Percentiles rank a stretch among this genome's conserved stretches.
phyloP scores from a whole-genome alignment of 2,329 filamentous ascomycete genomes.

The Epichloe brachyelytri region DNA sequence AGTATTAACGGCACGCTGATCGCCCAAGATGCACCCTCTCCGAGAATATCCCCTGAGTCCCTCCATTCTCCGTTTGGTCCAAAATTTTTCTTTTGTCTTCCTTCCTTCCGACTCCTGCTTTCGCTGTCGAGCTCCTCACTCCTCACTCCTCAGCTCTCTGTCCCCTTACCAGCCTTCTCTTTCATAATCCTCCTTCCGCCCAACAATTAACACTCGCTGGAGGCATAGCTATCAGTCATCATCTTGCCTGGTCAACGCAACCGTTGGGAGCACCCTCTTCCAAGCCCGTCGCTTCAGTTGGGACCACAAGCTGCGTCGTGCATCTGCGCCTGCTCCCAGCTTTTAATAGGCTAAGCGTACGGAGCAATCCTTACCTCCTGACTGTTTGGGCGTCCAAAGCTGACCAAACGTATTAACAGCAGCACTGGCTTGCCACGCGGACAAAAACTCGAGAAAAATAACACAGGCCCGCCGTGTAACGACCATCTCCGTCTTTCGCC shows the following conservation, averaged over 20 bases:
- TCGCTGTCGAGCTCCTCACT: background rate
- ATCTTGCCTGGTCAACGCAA: background rate
- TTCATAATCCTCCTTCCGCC: background rate
- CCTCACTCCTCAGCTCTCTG: background rate
- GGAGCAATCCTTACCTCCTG: background rate
- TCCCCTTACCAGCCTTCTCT: background rate
- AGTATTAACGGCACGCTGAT: background rate
- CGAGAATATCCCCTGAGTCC: conserved; percentile 3
- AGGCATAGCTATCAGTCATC: background rate
- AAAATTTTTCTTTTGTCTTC: background rate
- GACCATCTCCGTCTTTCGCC: background rate
- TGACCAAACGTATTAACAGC: background rate
- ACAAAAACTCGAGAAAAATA: background rate
- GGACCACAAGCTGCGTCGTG: background rate
- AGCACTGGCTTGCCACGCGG: conserved; percentile 1
- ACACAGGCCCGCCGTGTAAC: background rate
- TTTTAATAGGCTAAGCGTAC: background rate
- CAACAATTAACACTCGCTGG: background rate
- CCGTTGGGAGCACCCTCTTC: conserved; percentile 7
- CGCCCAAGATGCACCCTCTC: conserved; percentile 1
- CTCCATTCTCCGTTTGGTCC: background rate
- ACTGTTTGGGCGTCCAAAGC: background rate
- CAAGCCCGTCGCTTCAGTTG: background rate
- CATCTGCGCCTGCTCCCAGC: background rate
- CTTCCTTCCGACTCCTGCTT: background rate